Evolutionary conservation across 768 basidiomycete species (phyloP).

Genomic region (Collybiopsis luxurians): DNA sequence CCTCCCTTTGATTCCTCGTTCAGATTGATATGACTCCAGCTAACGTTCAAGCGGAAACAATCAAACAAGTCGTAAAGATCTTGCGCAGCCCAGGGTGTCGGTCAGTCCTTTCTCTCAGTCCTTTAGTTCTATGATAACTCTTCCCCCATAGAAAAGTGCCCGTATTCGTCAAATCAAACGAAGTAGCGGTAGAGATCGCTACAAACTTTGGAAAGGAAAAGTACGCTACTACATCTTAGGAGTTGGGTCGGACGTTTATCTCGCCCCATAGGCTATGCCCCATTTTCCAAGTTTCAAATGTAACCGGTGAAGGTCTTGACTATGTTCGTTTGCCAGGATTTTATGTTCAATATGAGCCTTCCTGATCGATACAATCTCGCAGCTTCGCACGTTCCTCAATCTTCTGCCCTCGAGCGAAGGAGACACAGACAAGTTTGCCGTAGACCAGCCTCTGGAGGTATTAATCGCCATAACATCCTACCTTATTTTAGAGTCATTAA

Average conservation of each 20-base stretch:
- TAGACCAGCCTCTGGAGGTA: constrained; percentile 80
- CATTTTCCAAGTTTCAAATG: constrained; percentile 90
- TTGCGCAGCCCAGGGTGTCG: constrained; percentile 90
- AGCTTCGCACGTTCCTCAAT: constrained; percentile 90
- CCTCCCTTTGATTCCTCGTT: neutral
- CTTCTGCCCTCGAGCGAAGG: constrained; percentile 84
- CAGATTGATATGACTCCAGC: constrained; percentile 97
- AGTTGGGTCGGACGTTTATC: neutral
- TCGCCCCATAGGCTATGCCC: constrained; percentile 69
- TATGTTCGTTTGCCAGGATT: constrained; percentile 41
- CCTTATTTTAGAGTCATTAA: constrained; percentile 48
- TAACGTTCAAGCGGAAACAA: constrained; percentile 86
- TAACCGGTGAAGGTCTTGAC: constrained; percentile 90
- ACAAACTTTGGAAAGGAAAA: constrained; percentile 70
- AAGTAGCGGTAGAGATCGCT: constrained; percentile 78
- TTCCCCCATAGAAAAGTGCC: constrained; percentile 81
- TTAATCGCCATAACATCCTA: neutral
- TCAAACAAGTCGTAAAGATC: constrained; percentile 91
- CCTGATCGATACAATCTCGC: neutral
- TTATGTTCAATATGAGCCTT: neutral
- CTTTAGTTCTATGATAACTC: no score
- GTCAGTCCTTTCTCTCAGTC: constrained; percentile 36
- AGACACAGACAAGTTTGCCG: constrained; percentile 76
- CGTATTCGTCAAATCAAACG: constrained; percentile 79
- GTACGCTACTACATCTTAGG: constrained; percentile 33